phyloP scores from a whole-genome alignment of 2,329 filamentous ascomycete genomes.

The Claviceps cyperi region DNA sequence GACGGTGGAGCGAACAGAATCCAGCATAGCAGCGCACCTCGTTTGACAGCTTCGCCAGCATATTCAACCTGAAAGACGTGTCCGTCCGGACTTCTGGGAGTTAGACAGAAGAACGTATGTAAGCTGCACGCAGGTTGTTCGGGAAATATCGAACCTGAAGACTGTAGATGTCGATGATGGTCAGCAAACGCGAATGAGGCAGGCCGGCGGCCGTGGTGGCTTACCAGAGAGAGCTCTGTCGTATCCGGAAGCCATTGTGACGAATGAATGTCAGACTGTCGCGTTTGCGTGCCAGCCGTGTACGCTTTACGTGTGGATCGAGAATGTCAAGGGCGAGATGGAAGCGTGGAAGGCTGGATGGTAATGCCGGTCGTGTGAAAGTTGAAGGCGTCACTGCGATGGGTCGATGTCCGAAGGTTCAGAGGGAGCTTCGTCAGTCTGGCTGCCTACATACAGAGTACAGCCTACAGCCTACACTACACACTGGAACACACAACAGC shows the following conservation, averaged over 20 bases:
- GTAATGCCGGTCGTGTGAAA: constrained; percentile 3
- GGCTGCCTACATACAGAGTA: constrained; percentile 16
- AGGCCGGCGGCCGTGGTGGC: constrained; percentile 17
- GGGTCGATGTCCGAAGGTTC: neutral
- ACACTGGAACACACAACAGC: too few relatives aligned
- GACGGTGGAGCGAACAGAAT: constrained; percentile 3
- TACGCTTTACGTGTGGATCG: too few relatives aligned
- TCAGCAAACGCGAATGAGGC: neutral
- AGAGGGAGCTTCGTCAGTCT: constrained; percentile 24
- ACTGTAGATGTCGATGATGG: constrained; percentile 44
- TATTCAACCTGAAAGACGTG: constrained; percentile 99
- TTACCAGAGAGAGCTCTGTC: constrained; percentile 97
- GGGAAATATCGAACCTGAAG: constrained; percentile 49
- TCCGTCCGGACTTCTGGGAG: constrained; percentile 63
- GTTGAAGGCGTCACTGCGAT: constrained; percentile 1
- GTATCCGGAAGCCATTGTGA: constrained; percentile 77
- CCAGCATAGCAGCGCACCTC: constrained; percentile 45
- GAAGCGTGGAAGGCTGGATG: neutral
- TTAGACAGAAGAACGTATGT: constrained; percentile 25
- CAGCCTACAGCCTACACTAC: too few relatives aligned
- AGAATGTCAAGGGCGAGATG: neutral
- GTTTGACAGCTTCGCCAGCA: constrained; percentile 94
- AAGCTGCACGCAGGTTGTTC: neutral
- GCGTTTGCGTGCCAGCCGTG: neutral
- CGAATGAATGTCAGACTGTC: neutral